A percentile compares a stretch with the other conserved stretches of the same genome.
Evolutionary conservation across 768 basidiomycete species (phyloP).

Genomic region (Cystofilobasidium bisporidii): DNA sequence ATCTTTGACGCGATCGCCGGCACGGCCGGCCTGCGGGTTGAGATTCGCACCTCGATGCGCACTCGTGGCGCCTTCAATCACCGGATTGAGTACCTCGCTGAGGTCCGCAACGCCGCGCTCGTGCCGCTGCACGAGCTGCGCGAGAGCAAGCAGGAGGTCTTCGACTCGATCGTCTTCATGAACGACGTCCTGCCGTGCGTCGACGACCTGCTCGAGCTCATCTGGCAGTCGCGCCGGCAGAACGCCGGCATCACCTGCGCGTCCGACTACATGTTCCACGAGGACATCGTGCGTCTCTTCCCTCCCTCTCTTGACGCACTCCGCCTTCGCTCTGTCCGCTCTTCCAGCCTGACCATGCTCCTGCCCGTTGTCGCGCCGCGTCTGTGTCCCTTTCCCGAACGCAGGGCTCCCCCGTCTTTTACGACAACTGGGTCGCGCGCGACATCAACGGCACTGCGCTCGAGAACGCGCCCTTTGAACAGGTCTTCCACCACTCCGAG

Average conservation of each 20-base stretch:
- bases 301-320: background rate
- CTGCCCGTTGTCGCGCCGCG: background rate
- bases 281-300: constrained; percentile 60
- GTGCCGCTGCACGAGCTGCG: constrained; percentile 89
- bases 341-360: background rate
- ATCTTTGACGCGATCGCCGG: constrained; percentile 89
- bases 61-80: constrained; percentile 95
- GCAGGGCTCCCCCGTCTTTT: constrained; percentile 80
- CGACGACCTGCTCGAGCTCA: constrained; percentile 93
- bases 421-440: constrained; percentile 79
- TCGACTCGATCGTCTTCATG: constrained; percentile 97
- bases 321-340: background rate
- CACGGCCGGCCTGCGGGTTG: constrained; percentile 81
- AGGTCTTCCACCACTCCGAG: constrained; percentile 74
- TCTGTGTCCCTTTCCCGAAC: background rate
- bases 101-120: constrained; percentile 96
- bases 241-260: constrained; percentile 98
- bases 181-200: constrained; percentile 98
- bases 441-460: constrained; percentile 98
- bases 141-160: constrained; percentile 83
- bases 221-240: constrained; percentile 84
- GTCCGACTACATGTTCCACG: constrained; percentile 98
- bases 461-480: constrained; percentile 94
- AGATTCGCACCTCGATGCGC: constrained; percentile 83
- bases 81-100: constrained; percentile 99